Base-by-base conservation (phyloP, 2,329 filamentous ascomycete genomes). In the Calonectria montana region DNA sequence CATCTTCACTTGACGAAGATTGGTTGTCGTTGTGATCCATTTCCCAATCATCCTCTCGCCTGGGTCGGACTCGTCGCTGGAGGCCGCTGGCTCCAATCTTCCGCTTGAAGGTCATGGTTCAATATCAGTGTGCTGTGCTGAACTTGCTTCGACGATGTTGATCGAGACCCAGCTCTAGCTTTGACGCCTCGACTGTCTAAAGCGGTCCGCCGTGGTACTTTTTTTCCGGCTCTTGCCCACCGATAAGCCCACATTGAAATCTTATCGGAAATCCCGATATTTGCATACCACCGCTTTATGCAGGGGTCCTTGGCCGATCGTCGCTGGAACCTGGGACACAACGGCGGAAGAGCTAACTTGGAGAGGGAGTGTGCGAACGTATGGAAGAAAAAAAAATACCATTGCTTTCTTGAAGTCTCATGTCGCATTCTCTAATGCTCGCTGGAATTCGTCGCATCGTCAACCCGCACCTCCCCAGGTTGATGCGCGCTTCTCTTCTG, bases 11-110 rank as follows among this genome's bases (percentile, higher is more conserved):
- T 27, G 76, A 77, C 47, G 75, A 77, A n/a, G 73, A 73, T 12
- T 81, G 82, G 16, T 81, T 83, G 75, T 81, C 83, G 65, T 74
- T 81, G 29, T 80, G 73, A 27, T 85, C 84, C 7, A 81, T 73
- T 45, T 86, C 82, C 76, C 83, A 84, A 64, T 86, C 82, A 29
- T 87, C 86, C 31, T 88, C 84, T 35, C 79, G 84, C 59, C 86
- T 81, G 1, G 84, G 82, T 41, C 85, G 84, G 1, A 88, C 87
- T 48, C 86, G 82, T 68, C 86, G 82, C 71, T 86, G 83, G 2
- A 87, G 78, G 13, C 81, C 83, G 8, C 79, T 47, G 1, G 80
- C 78, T 1, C 82, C 81, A 3, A 81, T 65, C 76, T 87, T 88
- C 47, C 88, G 83, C 71, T 84, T 83, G 0, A 80, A 73, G 1